Evolutionary conservation across 345 rosid species (phyloP), one percentile per base, ranked within the genome.

Genomic region (Gossypium raimondii): DNA sequence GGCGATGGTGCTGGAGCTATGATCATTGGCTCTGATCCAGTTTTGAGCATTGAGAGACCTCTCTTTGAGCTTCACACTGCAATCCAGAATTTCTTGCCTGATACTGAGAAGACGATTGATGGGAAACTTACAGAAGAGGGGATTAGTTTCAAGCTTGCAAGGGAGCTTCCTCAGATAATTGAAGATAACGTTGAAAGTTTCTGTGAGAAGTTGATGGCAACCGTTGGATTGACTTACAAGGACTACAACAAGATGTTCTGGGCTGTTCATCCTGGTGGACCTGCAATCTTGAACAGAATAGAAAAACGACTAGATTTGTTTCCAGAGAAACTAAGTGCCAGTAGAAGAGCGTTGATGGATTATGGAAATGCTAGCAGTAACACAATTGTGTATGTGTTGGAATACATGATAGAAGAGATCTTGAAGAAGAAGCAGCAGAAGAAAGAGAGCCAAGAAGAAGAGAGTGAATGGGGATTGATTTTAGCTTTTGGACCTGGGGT

Each of bases 221-320:
- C 77, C 56, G 81, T 79, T 0, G 89, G 87, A 25, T 56, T 89
- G 11, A 73, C 82, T 13, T 64, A 84, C 11, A 73, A 81, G 59
- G 92, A 89, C 70, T 95, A 91, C 52, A 90, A 91, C 81, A 82
- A 85, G 72, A 61, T 95, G 77, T 95, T 93, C 74, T 95, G 99
- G 99, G 98, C 97, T 9, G 98, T 95, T 76, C 98, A 95, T 84
- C 99, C 98, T 2, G 99, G 99, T 1, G 99, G 98, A 13, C 99
- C 99, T 3, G 99, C 98, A 44, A 95, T 95, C 73, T 77, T 95
- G 83, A 91, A 95, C 77, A 77, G 96, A 63, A 77, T 93, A 63
- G 99, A 95, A 29, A 93, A 92, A 81, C 80, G 97, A 71, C 87
- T 95, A 0, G 82, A 88, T 43, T 80, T 95, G 84, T 69, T 73